A percentile compares a stretch with the other conserved stretches of the same genome.
Conservation (phyloP, 2,329 filamentous ascomycete species). For the Knufia fluminis region DNA sequence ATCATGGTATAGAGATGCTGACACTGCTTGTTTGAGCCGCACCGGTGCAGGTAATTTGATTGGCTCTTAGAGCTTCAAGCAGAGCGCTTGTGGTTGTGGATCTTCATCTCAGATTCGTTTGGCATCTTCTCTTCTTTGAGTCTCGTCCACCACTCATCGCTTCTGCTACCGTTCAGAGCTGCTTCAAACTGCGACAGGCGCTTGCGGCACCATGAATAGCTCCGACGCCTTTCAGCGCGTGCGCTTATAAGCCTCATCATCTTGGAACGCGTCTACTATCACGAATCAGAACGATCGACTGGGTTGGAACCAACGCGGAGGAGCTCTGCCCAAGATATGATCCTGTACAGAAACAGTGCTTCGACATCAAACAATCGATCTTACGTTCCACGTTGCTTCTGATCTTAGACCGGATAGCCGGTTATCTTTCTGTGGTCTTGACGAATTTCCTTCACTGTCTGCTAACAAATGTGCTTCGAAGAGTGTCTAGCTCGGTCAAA, state of each 20-base stretch:
- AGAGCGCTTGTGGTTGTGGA: neutral
- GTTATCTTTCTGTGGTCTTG: neutral
- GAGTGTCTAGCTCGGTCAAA: neutral
- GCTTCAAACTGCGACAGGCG: conserved; percentile 7
- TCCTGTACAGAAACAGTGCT: neutral
- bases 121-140: neutral
- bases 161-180: neutral
- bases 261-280: neutral
- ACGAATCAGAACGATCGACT: neutral
- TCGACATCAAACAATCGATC: neutral
- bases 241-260: conserved; percentile 7
- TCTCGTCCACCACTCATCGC: neutral
- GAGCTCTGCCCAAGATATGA: conserved; percentile 1
- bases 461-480: neutral
- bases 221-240: neutral
- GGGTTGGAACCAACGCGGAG: neutral
- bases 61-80: neutral
- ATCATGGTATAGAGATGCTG: too few species aligned
- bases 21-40: conserved; percentile 7
- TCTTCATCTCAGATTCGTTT: neutral
- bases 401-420: neutral
- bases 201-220: conserved; percentile 2
- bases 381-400: neutral
- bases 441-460: conserved; percentile 2
- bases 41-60: neutral